These are phyloP conservation scores for Lepidopterella palustris DNA, from an alignment of 495 filamentous ascomycete genomes.

Conservation along the genomic window DNA sequence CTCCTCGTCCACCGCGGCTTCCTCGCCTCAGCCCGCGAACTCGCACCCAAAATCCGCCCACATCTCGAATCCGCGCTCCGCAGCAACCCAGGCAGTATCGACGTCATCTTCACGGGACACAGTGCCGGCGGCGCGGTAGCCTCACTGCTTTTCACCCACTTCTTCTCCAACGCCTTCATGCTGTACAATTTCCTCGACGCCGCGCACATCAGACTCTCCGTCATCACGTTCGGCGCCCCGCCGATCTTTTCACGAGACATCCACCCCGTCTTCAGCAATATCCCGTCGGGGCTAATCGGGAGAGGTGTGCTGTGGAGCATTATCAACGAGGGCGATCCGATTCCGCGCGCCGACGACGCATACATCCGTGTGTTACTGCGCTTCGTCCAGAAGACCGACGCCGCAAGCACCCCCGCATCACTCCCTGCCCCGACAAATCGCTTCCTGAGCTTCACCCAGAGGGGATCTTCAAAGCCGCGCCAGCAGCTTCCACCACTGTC, in stretches of 20 bases:
- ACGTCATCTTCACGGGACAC: conserved; percentile 3
- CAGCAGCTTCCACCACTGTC: not conserved
- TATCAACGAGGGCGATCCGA: not conserved
- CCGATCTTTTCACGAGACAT: not conserved
- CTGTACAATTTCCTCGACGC: not conserved
- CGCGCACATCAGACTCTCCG: not conserved
- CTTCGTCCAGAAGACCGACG: not conserved
- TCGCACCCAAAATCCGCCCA: not conserved
- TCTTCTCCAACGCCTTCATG: not conserved
- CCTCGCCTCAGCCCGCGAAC: not conserved
- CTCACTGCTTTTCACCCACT: not conserved
- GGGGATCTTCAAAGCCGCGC: not conserved
- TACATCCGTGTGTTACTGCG: not conserved
- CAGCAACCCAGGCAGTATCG: not conserved
- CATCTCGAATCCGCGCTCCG: not conserved
- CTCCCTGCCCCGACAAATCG: not conserved
- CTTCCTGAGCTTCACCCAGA: not conserved
- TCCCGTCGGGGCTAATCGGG: not conserved
- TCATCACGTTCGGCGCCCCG: conserved; percentile 2
- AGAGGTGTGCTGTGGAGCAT: not conserved
- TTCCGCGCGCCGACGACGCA: not conserved
- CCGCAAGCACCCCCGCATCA: not conserved
- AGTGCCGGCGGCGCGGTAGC: not conserved
- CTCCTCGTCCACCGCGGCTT: not conserved
- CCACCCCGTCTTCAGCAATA: not conserved